Evolutionary conservation across 1,139 yeast species (phyloP).

Genomic region (Groenewaldozyma auringiensis): DNA sequence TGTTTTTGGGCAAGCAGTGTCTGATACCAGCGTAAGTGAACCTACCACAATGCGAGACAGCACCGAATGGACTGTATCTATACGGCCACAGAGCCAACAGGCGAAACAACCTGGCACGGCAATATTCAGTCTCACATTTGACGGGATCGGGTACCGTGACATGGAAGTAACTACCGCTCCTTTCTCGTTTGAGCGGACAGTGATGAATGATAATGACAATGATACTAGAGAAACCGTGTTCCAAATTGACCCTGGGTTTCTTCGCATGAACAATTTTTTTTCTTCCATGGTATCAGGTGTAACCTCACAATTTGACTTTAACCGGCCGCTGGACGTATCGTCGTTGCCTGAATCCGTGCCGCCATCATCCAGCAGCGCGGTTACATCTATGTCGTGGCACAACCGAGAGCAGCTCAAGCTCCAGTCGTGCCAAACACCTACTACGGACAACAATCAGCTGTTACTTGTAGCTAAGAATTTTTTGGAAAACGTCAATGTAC

Average conservation of each 20-base stretch:
- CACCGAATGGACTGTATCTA: background rate
- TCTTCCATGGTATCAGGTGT: background rate
- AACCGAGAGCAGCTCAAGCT: background rate
- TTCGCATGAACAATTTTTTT: background rate
- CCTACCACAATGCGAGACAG: background rate
- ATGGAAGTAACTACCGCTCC: background rate
- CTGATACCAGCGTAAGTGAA: background rate
- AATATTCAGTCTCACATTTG: background rate
- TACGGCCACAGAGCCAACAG: background rate
- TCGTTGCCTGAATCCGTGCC: too few species aligned
- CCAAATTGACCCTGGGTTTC: background rate
- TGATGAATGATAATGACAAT: background rate
- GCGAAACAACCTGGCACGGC: background rate
- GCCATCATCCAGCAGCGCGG: background rate
- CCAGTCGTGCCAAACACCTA: background rate
- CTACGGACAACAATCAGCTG: background rate
- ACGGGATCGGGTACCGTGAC: conserved; percentile 1
- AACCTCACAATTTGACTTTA: background rate
- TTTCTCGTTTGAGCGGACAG: background rate
- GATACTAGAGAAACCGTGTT: background rate
- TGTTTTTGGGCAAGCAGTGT: background rate
- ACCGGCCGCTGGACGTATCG: background rate
- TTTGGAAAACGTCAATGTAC: background rate
- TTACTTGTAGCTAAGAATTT: background rate
- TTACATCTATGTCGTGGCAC: background rate